These are phyloP conservation scores for Tylopilus sp. DNA, from an alignment of 1,284 basidiomycete genomes.

Conservation along the genomic window DNA sequence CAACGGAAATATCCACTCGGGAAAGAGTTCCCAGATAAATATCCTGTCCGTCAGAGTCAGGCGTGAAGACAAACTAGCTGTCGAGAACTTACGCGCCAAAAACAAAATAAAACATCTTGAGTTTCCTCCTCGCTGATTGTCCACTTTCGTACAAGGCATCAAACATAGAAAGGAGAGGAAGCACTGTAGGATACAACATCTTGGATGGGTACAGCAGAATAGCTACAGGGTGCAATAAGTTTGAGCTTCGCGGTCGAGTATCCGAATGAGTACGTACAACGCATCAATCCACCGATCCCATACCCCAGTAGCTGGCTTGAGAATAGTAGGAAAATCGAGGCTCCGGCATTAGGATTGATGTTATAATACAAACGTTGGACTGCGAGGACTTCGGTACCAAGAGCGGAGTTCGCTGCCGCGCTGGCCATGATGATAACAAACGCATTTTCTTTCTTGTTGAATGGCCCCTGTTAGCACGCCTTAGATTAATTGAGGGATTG, in stretches of 20 bases:
- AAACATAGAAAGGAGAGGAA: constrained; percentile 54
- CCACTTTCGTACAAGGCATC: constrained; percentile 47
- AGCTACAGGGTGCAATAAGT: constrained; percentile 21
- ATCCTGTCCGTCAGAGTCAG: constrained; percentile 30
- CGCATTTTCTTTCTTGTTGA: constrained; percentile 51
- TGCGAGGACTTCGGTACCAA: constrained; percentile 63
- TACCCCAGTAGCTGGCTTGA: constrained; percentile 57
- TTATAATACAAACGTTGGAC: constrained; percentile 55
- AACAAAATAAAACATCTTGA: constrained; percentile 48
- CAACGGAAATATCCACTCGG: constrained; percentile 49
- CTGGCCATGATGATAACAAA: constrained; percentile 64
- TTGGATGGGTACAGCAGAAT: constrained; percentile 63
- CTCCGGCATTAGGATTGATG: constrained; percentile 49
- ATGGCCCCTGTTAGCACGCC: constrained; percentile 17
- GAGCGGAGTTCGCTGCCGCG: constrained; percentile 58
- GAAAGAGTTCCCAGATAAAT: constrained; percentile 47
- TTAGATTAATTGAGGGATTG: constrained; percentile 23
- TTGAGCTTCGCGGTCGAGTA: background rate
- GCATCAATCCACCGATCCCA: constrained; percentile 51
- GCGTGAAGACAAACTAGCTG: constrained; percentile 24
- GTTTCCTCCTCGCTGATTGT: constrained; percentile 34
- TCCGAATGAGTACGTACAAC: constrained; percentile 19
- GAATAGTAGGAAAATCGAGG: constrained; percentile 56
- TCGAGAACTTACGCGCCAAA: constrained; percentile 36
- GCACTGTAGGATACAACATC: constrained; percentile 52